These are phyloP conservation scores for Fusarium succisae DNA, from an alignment of 2,329 filamentous ascomycete species.

Conservation along the genomic window DNA sequence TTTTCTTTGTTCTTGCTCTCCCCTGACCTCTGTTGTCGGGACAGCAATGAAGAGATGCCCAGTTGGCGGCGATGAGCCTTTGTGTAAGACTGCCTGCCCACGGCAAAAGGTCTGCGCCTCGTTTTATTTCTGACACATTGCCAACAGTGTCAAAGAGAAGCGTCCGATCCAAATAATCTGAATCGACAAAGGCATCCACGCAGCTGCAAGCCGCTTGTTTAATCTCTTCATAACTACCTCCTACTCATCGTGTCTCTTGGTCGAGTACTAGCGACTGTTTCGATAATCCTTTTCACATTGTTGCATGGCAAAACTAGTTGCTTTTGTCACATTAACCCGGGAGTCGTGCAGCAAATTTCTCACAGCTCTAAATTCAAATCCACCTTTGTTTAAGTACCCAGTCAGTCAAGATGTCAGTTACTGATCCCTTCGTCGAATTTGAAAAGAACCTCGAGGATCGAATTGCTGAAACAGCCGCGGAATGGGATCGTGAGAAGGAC, in stretches of 20 bases:
- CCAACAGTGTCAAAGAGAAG: slow-evolving; percentile 8
- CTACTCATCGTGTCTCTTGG: background rate
- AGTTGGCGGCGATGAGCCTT: slow-evolving; percentile 1
- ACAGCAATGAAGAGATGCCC: background rate
- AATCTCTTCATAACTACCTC: slow-evolving; percentile 9
- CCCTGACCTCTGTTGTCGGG: background rate
- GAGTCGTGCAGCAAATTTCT: background rate
- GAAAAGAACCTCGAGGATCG: background rate
- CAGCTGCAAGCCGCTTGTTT: background rate
- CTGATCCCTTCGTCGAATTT: background rate
- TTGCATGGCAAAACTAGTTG: background rate
- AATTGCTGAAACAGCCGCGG: background rate
- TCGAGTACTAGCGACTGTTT: background rate
- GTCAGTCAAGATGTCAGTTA: background rate
- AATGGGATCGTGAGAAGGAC: background rate
- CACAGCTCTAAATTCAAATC: background rate
- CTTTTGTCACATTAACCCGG: background rate
- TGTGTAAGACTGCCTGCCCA: slow-evolving; percentile 1
- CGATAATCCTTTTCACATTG: background rate
- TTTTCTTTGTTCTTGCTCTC: slow-evolving; percentile 22
- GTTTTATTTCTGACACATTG: slow-evolving; percentile 20
- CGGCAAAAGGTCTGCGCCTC: background rate
- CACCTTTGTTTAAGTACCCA: background rate
- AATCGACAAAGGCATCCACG: slow-evolving; percentile 22
- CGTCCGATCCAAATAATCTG: background rate